Conservation (phyloP, 768 basidiomycete genomes). For the Inosperma sp. region DNA sequence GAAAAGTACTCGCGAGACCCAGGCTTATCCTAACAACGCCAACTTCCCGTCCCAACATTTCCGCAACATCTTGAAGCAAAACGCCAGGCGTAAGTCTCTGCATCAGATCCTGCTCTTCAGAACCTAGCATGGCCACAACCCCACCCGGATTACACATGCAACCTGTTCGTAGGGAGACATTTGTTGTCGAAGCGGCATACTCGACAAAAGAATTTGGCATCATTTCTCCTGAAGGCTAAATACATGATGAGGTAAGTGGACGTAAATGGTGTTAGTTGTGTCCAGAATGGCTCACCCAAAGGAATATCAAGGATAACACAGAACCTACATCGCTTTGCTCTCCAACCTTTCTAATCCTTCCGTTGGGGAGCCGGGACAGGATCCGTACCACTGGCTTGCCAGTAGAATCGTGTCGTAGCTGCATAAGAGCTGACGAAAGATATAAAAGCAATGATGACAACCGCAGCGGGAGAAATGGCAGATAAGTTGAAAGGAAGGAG, state of each 20-base stretch:
- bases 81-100: constrained; percentile 51
- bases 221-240: constrained; percentile 63
- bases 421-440: constrained; percentile 50
- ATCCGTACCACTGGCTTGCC: constrained; percentile 62
- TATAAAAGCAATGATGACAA: constrained; percentile 65
- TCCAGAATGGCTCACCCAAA: constrained; percentile 44
- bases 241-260: constrained; percentile 24
- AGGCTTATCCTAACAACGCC: constrained; percentile 76
- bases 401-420: constrained; percentile 56
- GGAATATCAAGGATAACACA: constrained; percentile 56
- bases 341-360: constrained; percentile 51
- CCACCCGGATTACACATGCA: constrained; percentile 90
- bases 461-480: constrained; percentile 76
- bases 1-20: constrained; percentile 74
- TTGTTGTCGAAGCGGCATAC: constrained; percentile 55
- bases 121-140: constrained; percentile 64
- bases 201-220: constrained; percentile 73
- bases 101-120: constrained; percentile 64
- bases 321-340: constrained; percentile 66
- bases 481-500: constrained; percentile 69
- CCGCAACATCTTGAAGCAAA: constrained; percentile 59
- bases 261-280: constrained; percentile 25
- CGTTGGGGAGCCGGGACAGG: constrained; percentile 56
- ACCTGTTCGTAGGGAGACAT: constrained; percentile 74
- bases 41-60: constrained; percentile 56